These are phyloP conservation scores for Tetrahymena borealis DNA, from an alignment of 73 alveolate species.

Conservation along the genomic window DNA sequence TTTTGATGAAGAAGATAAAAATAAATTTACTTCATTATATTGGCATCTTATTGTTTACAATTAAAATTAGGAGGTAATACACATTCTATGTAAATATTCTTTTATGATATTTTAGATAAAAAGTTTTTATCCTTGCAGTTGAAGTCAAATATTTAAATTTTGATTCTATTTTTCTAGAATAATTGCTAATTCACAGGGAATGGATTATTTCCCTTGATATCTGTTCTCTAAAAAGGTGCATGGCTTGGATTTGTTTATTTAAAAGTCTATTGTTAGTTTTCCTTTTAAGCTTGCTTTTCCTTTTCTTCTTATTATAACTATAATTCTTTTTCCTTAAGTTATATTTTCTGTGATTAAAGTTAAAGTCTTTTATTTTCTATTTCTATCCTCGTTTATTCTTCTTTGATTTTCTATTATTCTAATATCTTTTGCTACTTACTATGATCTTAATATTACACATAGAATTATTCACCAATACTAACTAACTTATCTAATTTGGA, in stretches of 20 bases:
- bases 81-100: not conserved
- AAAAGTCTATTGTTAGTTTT: not conserved
- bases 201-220: too few relatives aligned
- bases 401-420: not conserved
- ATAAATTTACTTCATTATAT: not conserved
- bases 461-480: not conserved
- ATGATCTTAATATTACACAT: not conserved
- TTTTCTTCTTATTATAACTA: not conserved
- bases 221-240: not conserved
- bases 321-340: not conserved
- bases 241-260: not conserved
- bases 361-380: not conserved
- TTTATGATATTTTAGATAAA: not conserved
- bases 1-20: too few relatives aligned
- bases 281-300: not conserved
- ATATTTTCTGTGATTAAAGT: not conserved
- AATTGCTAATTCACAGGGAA: not conserved
- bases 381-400: not conserved
- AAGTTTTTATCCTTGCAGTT: not conserved
- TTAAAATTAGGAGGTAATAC: not conserved
- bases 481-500: not conserved
- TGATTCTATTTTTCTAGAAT: not conserved
- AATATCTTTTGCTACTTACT: not conserved
- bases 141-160: not conserved
- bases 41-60: not conserved